phyloP scores from a whole-genome alignment of 169 alveolate genomes.

The Cryptosporidium bovis region DNA sequence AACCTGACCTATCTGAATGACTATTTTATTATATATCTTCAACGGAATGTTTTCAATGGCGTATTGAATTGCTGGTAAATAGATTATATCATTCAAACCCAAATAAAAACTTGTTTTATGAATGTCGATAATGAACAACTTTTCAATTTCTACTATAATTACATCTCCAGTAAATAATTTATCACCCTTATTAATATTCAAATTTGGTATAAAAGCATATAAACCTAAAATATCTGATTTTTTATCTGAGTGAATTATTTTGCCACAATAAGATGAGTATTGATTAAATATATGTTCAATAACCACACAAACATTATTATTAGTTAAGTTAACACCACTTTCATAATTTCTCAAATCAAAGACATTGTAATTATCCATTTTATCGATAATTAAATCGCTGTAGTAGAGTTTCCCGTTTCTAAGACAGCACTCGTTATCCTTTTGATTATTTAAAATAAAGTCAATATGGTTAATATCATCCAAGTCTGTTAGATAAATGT shows the following conservation, averaged over 20 bases:
- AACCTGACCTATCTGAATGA: constrained; percentile 10
- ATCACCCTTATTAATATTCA: neutral
- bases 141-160: neutral
- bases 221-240: constrained; percentile 2
- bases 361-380: neutral
- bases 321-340: neutral
- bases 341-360: constrained; percentile 5
- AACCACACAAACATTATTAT: neutral
- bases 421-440: constrained; percentile 21
- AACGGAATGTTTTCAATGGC: constrained; percentile 23
- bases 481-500: constrained; percentile 24
- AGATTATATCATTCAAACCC: neutral
- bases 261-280: constrained; percentile 4
- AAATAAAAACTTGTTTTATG: neutral
- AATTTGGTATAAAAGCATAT: neutral
- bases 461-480: constrained; percentile 22
- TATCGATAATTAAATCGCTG: neutral
- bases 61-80: constrained; percentile 8
- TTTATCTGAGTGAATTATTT: constrained; percentile 5
- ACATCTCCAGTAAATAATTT: constrained; percentile 21
- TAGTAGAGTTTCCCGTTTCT: constrained; percentile 29
- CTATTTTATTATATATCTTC: constrained; percentile 8
- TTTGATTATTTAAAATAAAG: constrained; percentile 19
- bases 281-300: constrained; percentile 15
- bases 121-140: neutral